phyloP scores from a whole-genome alignment of 139 green algal species.

The Microglena sp. region DNA sequence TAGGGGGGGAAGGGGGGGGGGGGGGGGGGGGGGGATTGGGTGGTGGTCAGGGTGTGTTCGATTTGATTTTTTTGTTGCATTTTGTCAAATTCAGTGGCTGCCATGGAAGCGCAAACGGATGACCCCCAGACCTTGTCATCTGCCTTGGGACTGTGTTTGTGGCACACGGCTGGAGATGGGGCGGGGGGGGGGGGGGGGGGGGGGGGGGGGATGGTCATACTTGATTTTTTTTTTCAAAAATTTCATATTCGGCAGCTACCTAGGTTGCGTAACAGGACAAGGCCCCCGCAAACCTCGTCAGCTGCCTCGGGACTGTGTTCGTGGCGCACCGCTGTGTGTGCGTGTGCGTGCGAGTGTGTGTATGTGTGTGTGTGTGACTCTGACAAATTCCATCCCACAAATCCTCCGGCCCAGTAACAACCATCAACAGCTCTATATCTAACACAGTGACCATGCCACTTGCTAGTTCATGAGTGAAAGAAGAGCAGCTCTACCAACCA shows the following conservation, averaged over 20 bases:
- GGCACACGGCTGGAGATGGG: slow-evolving; percentile 27
- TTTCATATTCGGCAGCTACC: no score
- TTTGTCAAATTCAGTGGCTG: slow-evolving; percentile 39
- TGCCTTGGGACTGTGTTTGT: slow-evolving; percentile 34
- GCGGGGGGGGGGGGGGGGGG: no score
- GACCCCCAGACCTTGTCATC: slow-evolving; percentile 33
- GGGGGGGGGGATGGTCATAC: no score
- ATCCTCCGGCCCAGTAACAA: not conserved
- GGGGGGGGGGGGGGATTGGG: no score
- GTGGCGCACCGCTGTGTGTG: slow-evolving; percentile 25
- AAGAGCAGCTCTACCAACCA: not conserved
- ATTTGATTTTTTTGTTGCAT: not conserved
- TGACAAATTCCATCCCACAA: not conserved
- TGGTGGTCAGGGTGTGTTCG: no score
- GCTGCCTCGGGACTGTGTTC: slow-evolving; percentile 37
- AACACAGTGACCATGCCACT: no score
- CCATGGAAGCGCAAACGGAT: no score
- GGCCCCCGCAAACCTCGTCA: slow-evolving; percentile 28
- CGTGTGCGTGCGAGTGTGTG: no score
- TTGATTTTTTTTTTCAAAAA: slow-evolving; percentile 1
- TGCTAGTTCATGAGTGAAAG: no score
- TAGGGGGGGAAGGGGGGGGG: no score
- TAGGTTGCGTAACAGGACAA: no score
- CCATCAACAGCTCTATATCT: not conserved
- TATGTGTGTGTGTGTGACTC: no score